Conservation (phyloP, 768 basidiomycete species). For the Leccinellum luteum region DNA sequence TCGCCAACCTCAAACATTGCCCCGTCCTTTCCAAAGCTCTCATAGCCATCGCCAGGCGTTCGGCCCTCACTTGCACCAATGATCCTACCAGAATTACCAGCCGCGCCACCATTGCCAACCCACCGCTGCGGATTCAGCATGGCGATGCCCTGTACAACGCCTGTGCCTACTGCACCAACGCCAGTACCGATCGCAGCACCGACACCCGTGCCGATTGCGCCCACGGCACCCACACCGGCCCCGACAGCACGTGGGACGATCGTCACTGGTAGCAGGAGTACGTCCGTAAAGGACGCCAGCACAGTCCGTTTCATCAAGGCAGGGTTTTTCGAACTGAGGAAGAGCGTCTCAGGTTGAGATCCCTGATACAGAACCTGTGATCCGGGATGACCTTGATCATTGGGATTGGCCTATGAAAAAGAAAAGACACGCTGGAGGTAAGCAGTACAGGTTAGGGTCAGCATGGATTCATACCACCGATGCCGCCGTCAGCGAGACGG, state of each 20-base stretch:
- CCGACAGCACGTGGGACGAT: conserved; percentile 86
- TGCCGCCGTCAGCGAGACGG: conserved; percentile 27
- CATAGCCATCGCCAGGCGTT: conserved; percentile 15
- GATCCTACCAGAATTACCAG: background rate
- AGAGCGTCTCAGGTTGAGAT: conserved; percentile 45
- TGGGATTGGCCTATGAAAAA: conserved; percentile 9
- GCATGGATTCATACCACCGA: conserved; percentile 35
- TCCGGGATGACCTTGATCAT: background rate
- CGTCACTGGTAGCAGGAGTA: conserved; percentile 89
- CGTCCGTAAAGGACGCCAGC: conserved; percentile 85
- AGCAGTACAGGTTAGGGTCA: too few species aligned
- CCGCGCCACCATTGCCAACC: conserved; percentile 45
- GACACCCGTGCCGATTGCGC: conserved; percentile 68
- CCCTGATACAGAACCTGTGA: conserved; percentile 1
- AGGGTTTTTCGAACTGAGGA: conserved; percentile 83
- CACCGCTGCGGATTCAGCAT: conserved; percentile 91
- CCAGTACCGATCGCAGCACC: conserved; percentile 55
- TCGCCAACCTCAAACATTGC: conserved; percentile 52
- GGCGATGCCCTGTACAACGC: conserved; percentile 78
- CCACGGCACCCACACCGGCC: conserved; percentile 66
- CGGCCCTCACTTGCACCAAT: background rate
- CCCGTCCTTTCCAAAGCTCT: conserved; percentile 29
- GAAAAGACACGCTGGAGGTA: background rate
- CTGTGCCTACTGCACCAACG: conserved; percentile 56
- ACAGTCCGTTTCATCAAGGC: conserved; percentile 91